phyloP scores from a whole-genome alignment of 1,284 basidiomycete species.

The Pholiota adiposa region DNA sequence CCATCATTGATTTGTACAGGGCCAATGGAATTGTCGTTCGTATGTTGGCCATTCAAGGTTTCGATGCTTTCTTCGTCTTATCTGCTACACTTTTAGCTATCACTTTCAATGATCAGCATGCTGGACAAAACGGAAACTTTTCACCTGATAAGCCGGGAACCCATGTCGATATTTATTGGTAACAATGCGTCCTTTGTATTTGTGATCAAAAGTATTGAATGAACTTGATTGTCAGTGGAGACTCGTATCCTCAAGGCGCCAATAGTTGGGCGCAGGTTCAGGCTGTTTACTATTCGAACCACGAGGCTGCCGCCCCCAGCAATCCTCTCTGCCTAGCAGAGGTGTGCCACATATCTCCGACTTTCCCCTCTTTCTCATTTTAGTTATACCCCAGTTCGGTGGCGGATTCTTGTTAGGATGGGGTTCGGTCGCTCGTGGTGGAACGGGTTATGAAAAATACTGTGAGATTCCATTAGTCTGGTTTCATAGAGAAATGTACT shows the following conservation, averaged over 20 bases:
- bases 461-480: constrained; percentile 31
- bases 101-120: constrained; percentile 52
- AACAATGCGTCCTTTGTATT: constrained; percentile 4
- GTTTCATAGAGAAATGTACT: neutral
- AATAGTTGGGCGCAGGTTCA: constrained; percentile 52
- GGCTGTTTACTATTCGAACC: constrained; percentile 48
- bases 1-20: constrained; percentile 49
- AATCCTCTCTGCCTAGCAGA: constrained; percentile 55
- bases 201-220: too few relatives aligned
- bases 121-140: constrained; percentile 47
- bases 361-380: neutral
- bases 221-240: constrained; percentile 36
- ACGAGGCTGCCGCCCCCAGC: constrained; percentile 45
- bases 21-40: constrained; percentile 52
- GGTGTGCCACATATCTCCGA: constrained; percentile 27
- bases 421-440: constrained; percentile 42
- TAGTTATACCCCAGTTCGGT: constrained; percentile 40
- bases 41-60: constrained; percentile 29
- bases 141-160: constrained; percentile 48
- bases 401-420: constrained; percentile 51
- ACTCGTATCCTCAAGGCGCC: constrained; percentile 52
- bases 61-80: neutral
- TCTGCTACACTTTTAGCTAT: constrained; percentile 39
- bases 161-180: constrained; percentile 55
- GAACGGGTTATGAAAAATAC: constrained; percentile 55